Percentiles rank a stretch among this genome's conserved stretches.
Conservation (phyloP, 257 asterid genomes). For the Nicotiana knightiana region DNA sequence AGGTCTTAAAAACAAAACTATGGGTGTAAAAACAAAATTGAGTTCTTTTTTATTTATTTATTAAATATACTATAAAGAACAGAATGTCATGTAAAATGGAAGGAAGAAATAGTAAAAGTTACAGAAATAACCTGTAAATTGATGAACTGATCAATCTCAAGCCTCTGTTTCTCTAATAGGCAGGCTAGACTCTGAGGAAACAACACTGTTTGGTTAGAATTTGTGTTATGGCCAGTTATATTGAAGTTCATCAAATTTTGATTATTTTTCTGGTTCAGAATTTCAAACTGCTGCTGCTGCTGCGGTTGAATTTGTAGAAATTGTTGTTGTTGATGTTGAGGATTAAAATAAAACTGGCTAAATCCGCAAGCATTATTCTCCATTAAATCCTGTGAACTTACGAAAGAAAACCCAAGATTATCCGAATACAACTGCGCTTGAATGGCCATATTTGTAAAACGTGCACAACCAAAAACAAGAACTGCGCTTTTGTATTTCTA, state of each 20-base stretch:
- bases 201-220: not conserved
- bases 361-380: constrained; percentile 39
- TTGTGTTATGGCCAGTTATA: not conserved
- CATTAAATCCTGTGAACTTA: constrained; percentile 29
- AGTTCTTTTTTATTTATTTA: too few species aligned
- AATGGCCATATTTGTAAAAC: constrained; percentile 40
- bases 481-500: not conserved
- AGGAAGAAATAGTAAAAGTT: not conserved
- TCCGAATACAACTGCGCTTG: constrained; percentile 51
- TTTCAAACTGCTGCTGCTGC: constrained; percentile 25
- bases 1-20: too few species aligned
- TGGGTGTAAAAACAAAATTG: too few species aligned
- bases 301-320: constrained; percentile 13
- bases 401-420: constrained; percentile 30
- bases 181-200: constrained; percentile 21
- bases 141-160: constrained; percentile 50
- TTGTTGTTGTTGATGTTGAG: constrained; percentile 16
- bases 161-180: constrained; percentile 34
- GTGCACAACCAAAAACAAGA: not conserved
- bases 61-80: not conserved
- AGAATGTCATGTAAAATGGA: not conserved
- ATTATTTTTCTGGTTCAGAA: constrained; percentile 15
- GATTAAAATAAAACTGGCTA: constrained; percentile 13
- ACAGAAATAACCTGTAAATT: constrained; percentile 37
- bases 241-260: not conserved